Conservation (phyloP, 2,329 filamentous ascomycete genomes). For the Colletotrichum sp. region DNA sequence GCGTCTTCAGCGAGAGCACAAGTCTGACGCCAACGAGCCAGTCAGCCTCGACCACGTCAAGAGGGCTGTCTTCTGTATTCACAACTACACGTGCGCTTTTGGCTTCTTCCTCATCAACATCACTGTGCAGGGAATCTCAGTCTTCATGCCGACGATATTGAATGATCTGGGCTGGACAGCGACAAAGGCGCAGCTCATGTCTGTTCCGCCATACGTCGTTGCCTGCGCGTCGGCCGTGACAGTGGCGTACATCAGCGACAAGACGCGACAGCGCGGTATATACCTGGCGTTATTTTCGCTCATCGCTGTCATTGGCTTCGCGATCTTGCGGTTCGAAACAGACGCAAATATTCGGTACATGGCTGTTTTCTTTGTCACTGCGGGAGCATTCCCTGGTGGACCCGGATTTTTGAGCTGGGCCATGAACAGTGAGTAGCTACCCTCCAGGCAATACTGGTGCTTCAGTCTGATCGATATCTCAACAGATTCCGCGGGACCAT, state of each 20-base stretch:
- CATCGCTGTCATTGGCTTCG: constrained; percentile 55
- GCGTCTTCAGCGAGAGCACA: constrained; percentile 55
- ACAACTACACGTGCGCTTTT: constrained; percentile 63
- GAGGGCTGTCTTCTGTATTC: constrained; percentile 58
- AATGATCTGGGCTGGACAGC: constrained; percentile 43
- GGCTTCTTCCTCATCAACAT: constrained; percentile 67
- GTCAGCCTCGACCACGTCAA: constrained; percentile 55
- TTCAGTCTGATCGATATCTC: not conserved
- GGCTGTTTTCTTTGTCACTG: constrained; percentile 59
- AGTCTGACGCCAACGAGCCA: constrained; percentile 48
- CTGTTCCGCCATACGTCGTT: constrained; percentile 48
- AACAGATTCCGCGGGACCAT: constrained; percentile 57
- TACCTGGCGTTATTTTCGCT: constrained; percentile 44
- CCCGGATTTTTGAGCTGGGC: constrained; percentile 64
- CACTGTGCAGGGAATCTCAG: constrained; percentile 59
- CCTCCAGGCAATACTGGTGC: no score
- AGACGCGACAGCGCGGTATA: constrained; percentile 39
- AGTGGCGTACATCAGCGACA: constrained; percentile 45
- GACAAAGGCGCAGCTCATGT: constrained; percentile 46
- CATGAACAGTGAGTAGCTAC: constrained; percentile 56
- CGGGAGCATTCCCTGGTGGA: constrained; percentile 63
- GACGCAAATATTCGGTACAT: constrained; percentile 51
- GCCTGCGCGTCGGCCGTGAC: constrained; percentile 44
- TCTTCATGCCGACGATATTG: constrained; percentile 57
- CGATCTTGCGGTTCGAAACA: constrained; percentile 52